Evolutionary conservation across 345 rosid genomes (phyloP), one percentile per base, ranked within the genome.

Genomic region (Citrus maxima): DNA sequence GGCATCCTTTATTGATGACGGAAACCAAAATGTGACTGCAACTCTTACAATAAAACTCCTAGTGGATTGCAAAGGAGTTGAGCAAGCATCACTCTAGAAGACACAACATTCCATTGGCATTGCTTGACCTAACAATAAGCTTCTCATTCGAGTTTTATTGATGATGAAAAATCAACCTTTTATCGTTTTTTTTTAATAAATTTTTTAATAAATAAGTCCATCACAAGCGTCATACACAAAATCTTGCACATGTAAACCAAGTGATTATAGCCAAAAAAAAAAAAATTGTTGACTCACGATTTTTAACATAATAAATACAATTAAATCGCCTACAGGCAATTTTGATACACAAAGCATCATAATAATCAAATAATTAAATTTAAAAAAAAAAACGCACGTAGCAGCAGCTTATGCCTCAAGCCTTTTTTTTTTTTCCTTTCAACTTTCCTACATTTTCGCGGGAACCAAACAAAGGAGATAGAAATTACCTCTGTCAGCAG

Each of bases 401-500:
- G 4, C 28, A 54, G 18, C 10, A n/a, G 18, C n/a, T 72, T 34
- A n/a, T n/a, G 22, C 66, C 65, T 60, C 6, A 0, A 2, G 49
- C 32, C 40, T 40, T 51, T 16, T 21, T 18, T 5, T 19, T 18
- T 19, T 38, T 40, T 58, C 7, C 54, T 10, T 24, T 32, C 22
- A 63, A 46, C 5, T 46, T 28, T 38, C 67, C 12, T 6, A 62
- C 42, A 28, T 46, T 30, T 74, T 74, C 28, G 27, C 69, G 3
- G 27, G 40, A 42, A 61, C 40, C 69, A 63, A 49, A 73, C 73
- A 46, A 25, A 42, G 54, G 27, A 54, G 59, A 46, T 28, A 54
- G 59, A 34, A 18, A 77, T 59, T 71, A 84, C 87, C 87, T 72
- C 79, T 80, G 62, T 73, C 86, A 18, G 84, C 34, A 6, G 86